A percentile compares a stretch with the other conserved stretches of the same genome.
phyloP scores from a whole-genome alignment of 345 rosid genomes.

The Brassica cretica region DNA sequence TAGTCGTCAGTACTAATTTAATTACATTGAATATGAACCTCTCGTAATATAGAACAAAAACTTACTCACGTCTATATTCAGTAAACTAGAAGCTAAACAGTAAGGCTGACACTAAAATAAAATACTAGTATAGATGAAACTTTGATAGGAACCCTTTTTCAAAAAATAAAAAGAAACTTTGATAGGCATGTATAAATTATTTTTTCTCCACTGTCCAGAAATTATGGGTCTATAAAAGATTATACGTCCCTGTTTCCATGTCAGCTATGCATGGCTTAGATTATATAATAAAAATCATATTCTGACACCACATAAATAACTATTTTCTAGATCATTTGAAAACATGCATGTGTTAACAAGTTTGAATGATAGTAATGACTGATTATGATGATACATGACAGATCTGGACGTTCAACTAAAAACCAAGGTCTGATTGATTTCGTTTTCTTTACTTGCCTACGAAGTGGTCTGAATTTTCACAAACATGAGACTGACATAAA shows the following conservation, averaged over 20 bases:
- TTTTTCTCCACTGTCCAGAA: constrained; percentile 30
- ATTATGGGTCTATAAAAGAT: constrained; percentile 38
- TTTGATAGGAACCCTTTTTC: not conserved
- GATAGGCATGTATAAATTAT: constrained; percentile 14
- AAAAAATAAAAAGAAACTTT: constrained; percentile 1
- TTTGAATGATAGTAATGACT: constrained; percentile 10
- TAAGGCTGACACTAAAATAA: constrained; percentile 29
- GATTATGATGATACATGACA: not conserved
- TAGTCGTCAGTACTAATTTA: no score
- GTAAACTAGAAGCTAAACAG: constrained; percentile 24
- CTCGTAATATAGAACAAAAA: not conserved
- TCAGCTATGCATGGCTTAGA: constrained; percentile 35
- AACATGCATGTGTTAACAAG: constrained; percentile 27
- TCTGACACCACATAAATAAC: constrained; percentile 29
- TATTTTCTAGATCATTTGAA: constrained; percentile 9
- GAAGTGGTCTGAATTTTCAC: not conserved
- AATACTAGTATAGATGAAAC: constrained; percentile 25
- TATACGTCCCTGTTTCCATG: constrained; percentile 40
- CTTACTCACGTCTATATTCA: not conserved
- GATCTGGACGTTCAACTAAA: constrained; percentile 18
- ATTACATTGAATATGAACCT: not conserved
- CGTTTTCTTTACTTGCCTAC: not conserved
- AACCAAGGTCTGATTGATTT: constrained; percentile 2
- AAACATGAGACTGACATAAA: not conserved
- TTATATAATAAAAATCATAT: constrained; percentile 27